Conservation (phyloP, 768 basidiomycete genomes). For the Fomitopsis pulvina region DNA sequence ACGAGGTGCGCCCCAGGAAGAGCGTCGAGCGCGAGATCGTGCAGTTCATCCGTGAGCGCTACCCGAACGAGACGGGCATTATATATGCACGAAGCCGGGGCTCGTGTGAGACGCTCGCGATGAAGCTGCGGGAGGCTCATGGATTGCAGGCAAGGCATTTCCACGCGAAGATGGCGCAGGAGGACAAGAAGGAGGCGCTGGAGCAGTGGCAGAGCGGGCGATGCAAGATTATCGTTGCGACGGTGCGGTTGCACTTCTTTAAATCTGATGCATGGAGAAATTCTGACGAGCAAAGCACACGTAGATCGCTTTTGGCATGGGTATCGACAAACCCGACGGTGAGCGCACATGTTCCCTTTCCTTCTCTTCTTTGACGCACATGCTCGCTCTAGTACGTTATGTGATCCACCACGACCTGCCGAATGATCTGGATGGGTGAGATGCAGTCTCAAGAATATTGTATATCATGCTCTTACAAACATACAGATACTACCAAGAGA, state of each 20-base stretch:
- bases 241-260: conserved; percentile 38
- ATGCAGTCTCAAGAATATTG: too few relatives aligned
- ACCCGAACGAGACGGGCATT: conserved; percentile 63
- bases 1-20: conserved; percentile 53
- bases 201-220: conserved; percentile 67
- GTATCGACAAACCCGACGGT: conserved; percentile 85
- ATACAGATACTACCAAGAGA: conserved; percentile 86
- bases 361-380: neutral
- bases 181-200: conserved; percentile 58
- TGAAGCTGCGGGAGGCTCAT: conserved; percentile 48
- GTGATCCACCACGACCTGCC: conserved; percentile 88
- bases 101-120: conserved; percentile 78
- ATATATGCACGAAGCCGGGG: conserved; percentile 74
- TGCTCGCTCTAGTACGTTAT: conserved; percentile 58
- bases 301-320: conserved; percentile 96
- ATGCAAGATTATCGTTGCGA: conserved; percentile 86
- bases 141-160: conserved; percentile 69
- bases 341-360: conserved; percentile 10
- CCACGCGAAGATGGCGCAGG: conserved; percentile 69
- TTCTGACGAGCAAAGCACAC: conserved; percentile 1
- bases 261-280: neutral
- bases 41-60: conserved; percentile 54
- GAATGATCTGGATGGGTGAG: conserved; percentile 76
- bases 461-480: too few relatives aligned
- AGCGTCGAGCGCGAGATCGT: conserved; percentile 53